Base-by-base conservation (phyloP, 352 stramenopile genomes). In the Phytophthora cactorum region DNA sequence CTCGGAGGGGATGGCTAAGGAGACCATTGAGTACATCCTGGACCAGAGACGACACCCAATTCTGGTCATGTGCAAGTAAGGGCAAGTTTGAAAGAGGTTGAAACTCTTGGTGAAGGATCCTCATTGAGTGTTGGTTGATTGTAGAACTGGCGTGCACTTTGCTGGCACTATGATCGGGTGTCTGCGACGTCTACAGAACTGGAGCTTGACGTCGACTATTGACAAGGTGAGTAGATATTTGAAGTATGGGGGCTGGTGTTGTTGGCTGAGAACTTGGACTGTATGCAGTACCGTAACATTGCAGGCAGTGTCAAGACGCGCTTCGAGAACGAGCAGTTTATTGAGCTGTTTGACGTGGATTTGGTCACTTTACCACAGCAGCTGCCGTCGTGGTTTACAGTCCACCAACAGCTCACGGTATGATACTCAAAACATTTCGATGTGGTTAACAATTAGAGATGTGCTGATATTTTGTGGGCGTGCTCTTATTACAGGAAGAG, bases 281-380 rank as follows among this genome's bases (percentile, higher is more conserved):
- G 8, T 11, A 7, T 50, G 25, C 25, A 93, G 88, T 96, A 96
- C 70, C 86, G 88, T 31, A 96, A 96, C 47, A 80, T 96, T 49
- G 86, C 86, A 12, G 90, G 86, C 64, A 94, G 74, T 63, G 78
- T 93, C 71, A 96, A 96, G 68, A 95, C 86, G 58, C 79, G 87
- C 27, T 96, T 95, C 43, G 88, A 96, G 63, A 93, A 96, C 60
- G 88, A 96, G 63, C 88, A 96, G 66, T 96, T 96, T 59, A 96
- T 96, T 32, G 88, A 96, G 62, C 75, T 96, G 11, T 96, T 96
- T 49, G 88, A 96, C 49, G 85, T 94, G 34, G 88, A 95, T 59
- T 75, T 95, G 28, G 88, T 94, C 50, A 93, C 84, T 17, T 55
- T 95, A 11, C 88, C 88, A 12, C 80, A 92, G 53, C 82, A 95